Conservation (phyloP, 164 flowering plant species). For the Aristolochia californica region DNA sequence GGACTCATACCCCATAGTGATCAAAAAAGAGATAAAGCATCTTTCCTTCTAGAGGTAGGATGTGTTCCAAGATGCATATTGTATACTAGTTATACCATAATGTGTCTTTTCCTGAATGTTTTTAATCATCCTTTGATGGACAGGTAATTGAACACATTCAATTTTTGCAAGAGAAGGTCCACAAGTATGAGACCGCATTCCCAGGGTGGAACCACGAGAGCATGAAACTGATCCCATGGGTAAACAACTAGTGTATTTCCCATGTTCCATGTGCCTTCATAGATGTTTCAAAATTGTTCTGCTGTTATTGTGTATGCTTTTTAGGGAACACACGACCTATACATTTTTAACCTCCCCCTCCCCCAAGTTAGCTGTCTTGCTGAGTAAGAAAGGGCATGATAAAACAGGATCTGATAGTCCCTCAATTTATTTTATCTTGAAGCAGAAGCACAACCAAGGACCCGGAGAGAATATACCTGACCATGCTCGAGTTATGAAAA, state of each 20-base stretch:
- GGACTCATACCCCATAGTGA: constrained; percentile 79
- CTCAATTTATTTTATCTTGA: not conserved
- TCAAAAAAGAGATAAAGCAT: constrained; percentile 95
- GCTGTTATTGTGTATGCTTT: not conserved
- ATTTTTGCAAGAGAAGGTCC: constrained; percentile 57
- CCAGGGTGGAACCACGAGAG: constrained; percentile 62
- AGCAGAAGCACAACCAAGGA: constrained; percentile 79
- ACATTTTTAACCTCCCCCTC: too few species aligned
- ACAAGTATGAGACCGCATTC: constrained; percentile 48
- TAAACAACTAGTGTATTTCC: constrained; percentile 15
- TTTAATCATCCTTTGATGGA: not conserved
- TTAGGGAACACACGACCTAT: too few species aligned
- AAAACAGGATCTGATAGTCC: too few species aligned
- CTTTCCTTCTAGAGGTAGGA: constrained; percentile 78
- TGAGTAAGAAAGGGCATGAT: too few species aligned
- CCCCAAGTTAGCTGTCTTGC: too few species aligned
- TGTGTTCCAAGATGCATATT: not conserved
- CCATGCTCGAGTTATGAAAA: constrained; percentile 41
- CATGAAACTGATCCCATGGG: constrained; percentile 60
- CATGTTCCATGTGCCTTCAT: not conserved
- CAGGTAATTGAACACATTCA: constrained; percentile 84
- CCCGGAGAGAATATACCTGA: constrained; percentile 44
- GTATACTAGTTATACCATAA: not conserved
- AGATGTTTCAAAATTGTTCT: not conserved
- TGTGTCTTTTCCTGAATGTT: too few species aligned